phyloP scores from a whole-genome alignment of 2,329 filamentous ascomycete species.

The Fragosphaeria purpurea region DNA sequence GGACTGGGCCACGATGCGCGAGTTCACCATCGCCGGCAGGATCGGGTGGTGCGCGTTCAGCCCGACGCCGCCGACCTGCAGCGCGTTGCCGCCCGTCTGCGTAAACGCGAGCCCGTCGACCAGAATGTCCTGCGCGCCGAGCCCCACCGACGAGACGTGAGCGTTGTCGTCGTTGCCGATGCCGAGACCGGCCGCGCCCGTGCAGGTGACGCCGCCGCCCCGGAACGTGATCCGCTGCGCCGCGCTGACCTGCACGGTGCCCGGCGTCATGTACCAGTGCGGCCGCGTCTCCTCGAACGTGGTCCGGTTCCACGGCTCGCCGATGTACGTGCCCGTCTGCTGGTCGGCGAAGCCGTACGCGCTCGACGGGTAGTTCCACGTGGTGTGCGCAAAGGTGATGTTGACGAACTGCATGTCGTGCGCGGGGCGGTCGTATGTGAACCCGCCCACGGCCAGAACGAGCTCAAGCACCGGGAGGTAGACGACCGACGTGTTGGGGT shows the following conservation, averaged over 20 bases:
- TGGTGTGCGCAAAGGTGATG: slow-evolving; percentile 9
- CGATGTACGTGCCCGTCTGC: slow-evolving; percentile 9
- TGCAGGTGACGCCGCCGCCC: slow-evolving; percentile 4
- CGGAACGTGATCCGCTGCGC: slow-evolving; percentile 6
- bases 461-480: slow-evolving; percentile 8
- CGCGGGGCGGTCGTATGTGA: slow-evolving; percentile 5
- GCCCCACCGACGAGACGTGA: background rate
- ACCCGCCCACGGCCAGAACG: slow-evolving; percentile 4
- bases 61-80: slow-evolving; percentile 8
- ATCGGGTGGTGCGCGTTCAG: slow-evolving; percentile 9
- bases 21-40: slow-evolving; percentile 6
- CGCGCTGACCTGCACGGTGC: slow-evolving; percentile 7
- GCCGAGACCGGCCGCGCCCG: slow-evolving; percentile 8
- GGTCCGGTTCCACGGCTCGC: slow-evolving; percentile 4
- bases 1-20: slow-evolving; percentile 5
- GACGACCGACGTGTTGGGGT: slow-evolving; percentile 2
- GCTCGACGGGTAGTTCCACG: slow-evolving; percentile 3
- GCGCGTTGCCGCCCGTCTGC: slow-evolving; percentile 10
- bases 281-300: slow-evolving; percentile 8
- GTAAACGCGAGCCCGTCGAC: slow-evolving; percentile 5
- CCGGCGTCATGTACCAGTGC: slow-evolving; percentile 8
- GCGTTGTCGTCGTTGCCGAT: slow-evolving; percentile 2
- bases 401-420: slow-evolving; percentile 6
- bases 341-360: slow-evolving; percentile 9
- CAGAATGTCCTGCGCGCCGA: slow-evolving; percentile 7